Conservation (phyloP, 139 green algal species). For the Medakamo hakoo region DNA sequence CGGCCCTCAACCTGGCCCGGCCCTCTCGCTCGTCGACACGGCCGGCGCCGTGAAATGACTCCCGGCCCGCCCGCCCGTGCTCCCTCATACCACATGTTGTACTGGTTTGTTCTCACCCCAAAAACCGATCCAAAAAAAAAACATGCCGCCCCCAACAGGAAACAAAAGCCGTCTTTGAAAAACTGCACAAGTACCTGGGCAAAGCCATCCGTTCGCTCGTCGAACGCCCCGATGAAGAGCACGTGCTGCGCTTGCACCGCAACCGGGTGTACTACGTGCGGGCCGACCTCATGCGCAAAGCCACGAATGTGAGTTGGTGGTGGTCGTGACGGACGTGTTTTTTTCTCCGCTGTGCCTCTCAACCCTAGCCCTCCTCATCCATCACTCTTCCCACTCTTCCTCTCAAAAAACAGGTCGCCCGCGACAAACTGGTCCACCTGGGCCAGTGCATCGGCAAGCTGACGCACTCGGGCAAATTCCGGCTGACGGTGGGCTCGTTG, state of each 20-base stretch:
- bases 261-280: conserved; percentile 94
- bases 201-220: conserved; percentile 91
- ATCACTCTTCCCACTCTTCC: neutral
- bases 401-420: conserved; percentile 37
- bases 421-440: conserved; percentile 80
- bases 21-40: too few relatives aligned
- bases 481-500: conserved; percentile 76
- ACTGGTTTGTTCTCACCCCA: too few relatives aligned
- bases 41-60: too few relatives aligned
- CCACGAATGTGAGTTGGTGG: conserved; percentile 57
- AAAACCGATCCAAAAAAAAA: too few relatives aligned
- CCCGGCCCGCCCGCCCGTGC: too few relatives aligned
- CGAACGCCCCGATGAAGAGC: conserved; percentile 54
- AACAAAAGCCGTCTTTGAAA: conserved; percentile 92
- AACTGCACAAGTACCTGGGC: conserved; percentile 96
- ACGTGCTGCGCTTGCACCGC: conserved; percentile 83
- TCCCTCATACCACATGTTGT: too few relatives aligned
- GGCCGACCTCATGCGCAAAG: conserved; percentile 74
- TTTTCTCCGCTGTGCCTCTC: neutral
- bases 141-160: conserved; percentile 34
- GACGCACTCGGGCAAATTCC: conserved; percentile 91
- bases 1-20: too few relatives aligned
- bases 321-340: neutral
- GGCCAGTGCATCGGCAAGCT: conserved; percentile 92
- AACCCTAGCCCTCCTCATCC: neutral